Evolutionary conservation across 2,329 filamentous ascomycete genomes (phyloP), one percentile per base, ranked within the genome.

Genomic region (Zymoseptoria brevis): DNA sequence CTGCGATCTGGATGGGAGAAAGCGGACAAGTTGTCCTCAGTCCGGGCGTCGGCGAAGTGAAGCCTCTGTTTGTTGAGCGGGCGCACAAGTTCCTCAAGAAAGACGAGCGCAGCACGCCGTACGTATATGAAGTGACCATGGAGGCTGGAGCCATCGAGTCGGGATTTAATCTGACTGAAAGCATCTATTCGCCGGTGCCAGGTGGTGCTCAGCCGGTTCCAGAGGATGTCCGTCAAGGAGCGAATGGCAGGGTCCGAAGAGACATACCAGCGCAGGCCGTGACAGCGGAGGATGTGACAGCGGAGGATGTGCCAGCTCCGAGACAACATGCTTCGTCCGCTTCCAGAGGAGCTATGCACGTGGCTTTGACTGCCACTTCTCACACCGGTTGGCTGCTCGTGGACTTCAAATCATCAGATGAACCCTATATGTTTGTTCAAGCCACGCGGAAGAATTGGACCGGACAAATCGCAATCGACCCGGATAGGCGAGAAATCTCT

Each of bases 1-100:
- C 78, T 0, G 78, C 78, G 0, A 80, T 80, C n/a, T 80, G 78
- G 78, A 80, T 80, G 76, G 78, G 77, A 3, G 78, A 80, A 64
- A 71, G 75, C 9, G 78, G 78, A 6, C 77, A 79, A 64, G 71
- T 77, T 1, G 74, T 79, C 3, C 52, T 80, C 3, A 71, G 68
- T 48, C 74, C 77, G 0, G 76, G 77, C 0, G 67, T 76, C 50
- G 71, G 73, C 8, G 60, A 66, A 11, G 64, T 71, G 7, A 58
- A 65, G 56, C 60, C 69, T 0, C 62, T 74, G 7, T 80, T 80
- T 60, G 67, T 74, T 50, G 71, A 77, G 50, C 69, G 77, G 4
- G 77, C 73, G 4, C 67, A 77, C 26, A 63, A 68, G 2, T 79
- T 80, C 57, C 64, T 62, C 0, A 80, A 80, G 57, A 60, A 66